Conservation (phyloP, 495 filamentous ascomycete species). For the Alectoria sarmentosa region DNA sequence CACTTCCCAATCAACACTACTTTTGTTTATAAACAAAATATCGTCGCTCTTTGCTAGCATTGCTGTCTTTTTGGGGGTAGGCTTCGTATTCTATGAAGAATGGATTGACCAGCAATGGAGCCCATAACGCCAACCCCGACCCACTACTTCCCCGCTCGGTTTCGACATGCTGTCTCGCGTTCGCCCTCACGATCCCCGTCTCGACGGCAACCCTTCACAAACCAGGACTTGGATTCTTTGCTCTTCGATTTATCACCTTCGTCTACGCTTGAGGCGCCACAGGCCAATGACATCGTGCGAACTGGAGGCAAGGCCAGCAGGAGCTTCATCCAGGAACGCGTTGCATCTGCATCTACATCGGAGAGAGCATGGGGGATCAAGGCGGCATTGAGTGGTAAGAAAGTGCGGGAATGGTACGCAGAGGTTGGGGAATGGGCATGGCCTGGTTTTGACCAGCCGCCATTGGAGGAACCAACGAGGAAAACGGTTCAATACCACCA, state of each 20-base stretch:
- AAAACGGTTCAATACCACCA: conserved; percentile 41
- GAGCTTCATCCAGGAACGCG: conserved; percentile 54
- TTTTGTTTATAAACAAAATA: neutral
- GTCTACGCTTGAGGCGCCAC: conserved; percentile 48
- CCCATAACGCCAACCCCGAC: neutral
- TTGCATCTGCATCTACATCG: conserved; percentile 56
- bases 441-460: conserved; percentile 39
- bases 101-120: conserved; percentile 16
- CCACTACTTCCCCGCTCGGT: neutral
- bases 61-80: neutral
- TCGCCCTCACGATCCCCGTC: conserved; percentile 30
- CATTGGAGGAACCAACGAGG: neutral
- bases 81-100: neutral
- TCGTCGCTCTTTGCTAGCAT: neutral
- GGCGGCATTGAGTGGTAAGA: conserved; percentile 66
- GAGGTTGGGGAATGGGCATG: conserved; percentile 74
- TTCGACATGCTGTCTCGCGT: conserved; percentile 19
- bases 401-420: conserved; percentile 66
- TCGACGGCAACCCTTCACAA: conserved; percentile 24
- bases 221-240: conserved; percentile 39
- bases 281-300: conserved; percentile 47
- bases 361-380: conserved; percentile 67
- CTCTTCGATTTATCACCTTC: conserved; percentile 49
- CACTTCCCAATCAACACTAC: no score
- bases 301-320: conserved; percentile 40